A percentile compares a stretch with the other conserved stretches of the same genome.
These are phyloP conservation scores for Candida silvicultrix DNA, from an alignment of 805 yeast species.

Conservation along the genomic window DNA sequence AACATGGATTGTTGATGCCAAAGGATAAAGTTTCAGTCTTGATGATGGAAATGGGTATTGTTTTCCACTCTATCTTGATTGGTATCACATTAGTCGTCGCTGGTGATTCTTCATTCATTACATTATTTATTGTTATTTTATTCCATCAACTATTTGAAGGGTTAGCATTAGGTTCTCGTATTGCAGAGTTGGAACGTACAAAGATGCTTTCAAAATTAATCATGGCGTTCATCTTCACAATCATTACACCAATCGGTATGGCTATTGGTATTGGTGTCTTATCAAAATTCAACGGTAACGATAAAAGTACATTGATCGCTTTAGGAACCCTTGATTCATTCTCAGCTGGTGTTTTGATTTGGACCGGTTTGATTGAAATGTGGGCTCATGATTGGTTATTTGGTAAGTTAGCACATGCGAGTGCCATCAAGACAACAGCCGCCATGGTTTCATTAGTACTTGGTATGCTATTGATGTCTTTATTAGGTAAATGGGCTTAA, in stretches of 20 bases:
- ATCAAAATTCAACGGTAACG: slow-evolving; percentile 47
- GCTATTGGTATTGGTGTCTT: slow-evolving; percentile 75
- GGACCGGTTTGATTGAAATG: slow-evolving; percentile 70
- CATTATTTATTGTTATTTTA: slow-evolving; percentile 56
- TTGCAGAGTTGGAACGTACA: slow-evolving; percentile 37
- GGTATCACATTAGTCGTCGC: slow-evolving; percentile 73
- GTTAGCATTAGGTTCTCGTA: slow-evolving; percentile 73
- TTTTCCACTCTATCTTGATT: slow-evolving; percentile 75
- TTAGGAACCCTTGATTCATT: slow-evolving; percentile 67
- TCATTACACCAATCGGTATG: slow-evolving; percentile 68
- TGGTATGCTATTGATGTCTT: slow-evolving; percentile 68
- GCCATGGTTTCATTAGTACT: slow-evolving; percentile 42
- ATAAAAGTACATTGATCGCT: slow-evolving; percentile 51
- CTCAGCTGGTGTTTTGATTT: slow-evolving; percentile 69
- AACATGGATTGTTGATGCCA: slow-evolving; percentile 2
- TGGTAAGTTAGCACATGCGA: slow-evolving; percentile 47
- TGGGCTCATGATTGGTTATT: slow-evolving; percentile 66
- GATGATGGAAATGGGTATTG: slow-evolving; percentile 66
- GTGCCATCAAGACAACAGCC: slow-evolving; percentile 38
- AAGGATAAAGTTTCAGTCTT: slow-evolving; percentile 26
- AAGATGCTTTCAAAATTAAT: slow-evolving; percentile 43
- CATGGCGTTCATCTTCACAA: slow-evolving; percentile 40
- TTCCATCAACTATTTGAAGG: slow-evolving; percentile 83
- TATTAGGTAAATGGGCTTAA: slow-evolving; percentile 68
- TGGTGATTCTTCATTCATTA: slow-evolving; percentile 58